Evolutionary conservation across 2,329 filamentous ascomycete genomes (phyloP).

Genomic region (Calcarisporium arbuscula): DNA sequence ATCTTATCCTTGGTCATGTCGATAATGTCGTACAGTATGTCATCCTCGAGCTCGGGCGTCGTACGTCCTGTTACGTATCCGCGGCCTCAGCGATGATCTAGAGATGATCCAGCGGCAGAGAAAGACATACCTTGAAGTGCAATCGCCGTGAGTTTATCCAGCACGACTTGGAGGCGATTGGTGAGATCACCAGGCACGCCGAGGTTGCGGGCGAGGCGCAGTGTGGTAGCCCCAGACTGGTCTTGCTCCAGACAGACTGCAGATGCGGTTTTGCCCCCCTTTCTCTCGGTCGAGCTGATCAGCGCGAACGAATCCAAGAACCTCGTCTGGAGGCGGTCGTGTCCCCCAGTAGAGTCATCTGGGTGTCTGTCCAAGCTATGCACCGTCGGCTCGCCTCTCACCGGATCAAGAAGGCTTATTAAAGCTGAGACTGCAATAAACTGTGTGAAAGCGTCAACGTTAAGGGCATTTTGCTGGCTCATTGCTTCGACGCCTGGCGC

Average conservation of each 20-base stretch:
- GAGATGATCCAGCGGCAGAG: neutral
- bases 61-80: constrained; percentile 1
- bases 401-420: constrained; percentile 16
- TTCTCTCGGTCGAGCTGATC: constrained; percentile 16
- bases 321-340: constrained; percentile 16
- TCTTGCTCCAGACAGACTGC: constrained; percentile 21
- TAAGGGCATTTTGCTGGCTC: no score
- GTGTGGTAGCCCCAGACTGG: constrained; percentile 13
- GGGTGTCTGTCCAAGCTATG: constrained; percentile 15
- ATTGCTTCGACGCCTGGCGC: no score
- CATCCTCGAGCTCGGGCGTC: constrained; percentile 5
- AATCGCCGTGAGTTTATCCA: constrained; percentile 12
- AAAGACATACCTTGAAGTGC: constrained; percentile 9
- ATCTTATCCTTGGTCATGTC: constrained; percentile 14
- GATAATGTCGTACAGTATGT: constrained; percentile 13
- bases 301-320: constrained; percentile 24
- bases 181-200: constrained; percentile 15
- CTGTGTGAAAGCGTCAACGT: no score
- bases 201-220: constrained; percentile 22
- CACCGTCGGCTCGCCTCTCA: constrained; percentile 18
- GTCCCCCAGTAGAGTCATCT: constrained; percentile 11
- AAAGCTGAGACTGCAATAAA: neutral
- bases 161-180: constrained; percentile 12
- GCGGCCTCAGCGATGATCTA: constrained; percentile 1
- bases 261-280: constrained; percentile 16